These are phyloP conservation scores for Acanthamoeba castellanii DNA, from an alignment of 208 protist genomes.

Conservation along the genomic window DNA sequence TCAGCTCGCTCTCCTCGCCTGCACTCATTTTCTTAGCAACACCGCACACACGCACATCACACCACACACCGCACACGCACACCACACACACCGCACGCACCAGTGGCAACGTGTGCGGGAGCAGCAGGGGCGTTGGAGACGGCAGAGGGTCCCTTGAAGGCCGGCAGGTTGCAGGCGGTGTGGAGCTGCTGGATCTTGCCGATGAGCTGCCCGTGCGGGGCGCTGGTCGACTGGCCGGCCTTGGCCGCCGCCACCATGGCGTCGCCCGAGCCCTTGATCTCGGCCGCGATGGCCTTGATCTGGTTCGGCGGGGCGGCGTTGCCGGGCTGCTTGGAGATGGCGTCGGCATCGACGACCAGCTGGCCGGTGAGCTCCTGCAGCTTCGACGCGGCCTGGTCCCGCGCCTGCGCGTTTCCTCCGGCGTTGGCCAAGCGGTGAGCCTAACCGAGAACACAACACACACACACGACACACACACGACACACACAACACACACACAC, in stretches of 20 bases:
- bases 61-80: background rate
- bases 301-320: background rate
- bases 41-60: background rate
- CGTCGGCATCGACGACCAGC: conserved; percentile 16
- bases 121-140: background rate
- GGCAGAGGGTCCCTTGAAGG: background rate
- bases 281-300: background rate
- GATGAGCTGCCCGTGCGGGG: background rate
- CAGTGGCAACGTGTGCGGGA: conserved; percentile 9
- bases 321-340: conserved; percentile 7
- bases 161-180: conserved; percentile 23
- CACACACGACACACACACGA: too few species aligned
- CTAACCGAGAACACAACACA: background rate
- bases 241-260: conserved; percentile 18
- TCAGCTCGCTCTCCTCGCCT: conserved; percentile 51
- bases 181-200: conserved; percentile 43
- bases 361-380: conserved; percentile 18
- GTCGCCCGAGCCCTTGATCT: conserved; percentile 27
- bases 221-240: conserved; percentile 5
- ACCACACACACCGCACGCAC: background rate
- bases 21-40: background rate
- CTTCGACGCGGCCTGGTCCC: conserved; percentile 10
- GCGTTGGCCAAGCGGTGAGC: conserved; percentile 15
- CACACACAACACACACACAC: too few species aligned
- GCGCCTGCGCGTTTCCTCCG: background rate